These are phyloP conservation scores for Baudoinia panamericana DNA, from an alignment of 495 filamentous ascomycete species.

Conservation along the genomic window DNA sequence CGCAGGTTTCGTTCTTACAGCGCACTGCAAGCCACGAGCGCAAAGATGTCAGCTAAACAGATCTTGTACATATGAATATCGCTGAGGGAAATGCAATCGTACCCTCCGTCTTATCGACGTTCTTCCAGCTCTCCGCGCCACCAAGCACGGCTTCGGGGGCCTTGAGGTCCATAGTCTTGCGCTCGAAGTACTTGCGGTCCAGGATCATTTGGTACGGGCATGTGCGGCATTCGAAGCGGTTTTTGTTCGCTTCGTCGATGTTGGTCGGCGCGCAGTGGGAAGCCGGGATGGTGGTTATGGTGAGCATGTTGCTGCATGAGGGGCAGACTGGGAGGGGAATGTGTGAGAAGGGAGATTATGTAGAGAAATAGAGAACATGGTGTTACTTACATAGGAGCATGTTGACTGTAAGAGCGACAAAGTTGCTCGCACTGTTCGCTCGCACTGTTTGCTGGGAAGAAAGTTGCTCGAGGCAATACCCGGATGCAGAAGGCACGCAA, in stretches of 20 bases:
- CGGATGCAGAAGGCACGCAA: no score
- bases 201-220: constrained; percentile 82
- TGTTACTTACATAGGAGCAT: constrained; percentile 56
- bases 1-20: constrained; percentile 64
- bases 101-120: constrained; percentile 68
- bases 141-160: constrained; percentile 88
- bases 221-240: constrained; percentile 81
- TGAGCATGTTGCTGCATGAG: constrained; percentile 80
- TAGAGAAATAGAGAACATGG: not conserved
- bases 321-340: constrained; percentile 60
- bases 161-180: constrained; percentile 37
- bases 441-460: no score
- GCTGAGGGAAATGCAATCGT: constrained; percentile 21
- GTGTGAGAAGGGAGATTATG: constrained; percentile 8
- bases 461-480: no score
- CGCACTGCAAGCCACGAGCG: constrained; percentile 37
- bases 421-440: no score
- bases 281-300: constrained; percentile 44
- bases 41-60: not conserved
- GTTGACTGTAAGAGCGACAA: no score
- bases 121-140: constrained; percentile 73
- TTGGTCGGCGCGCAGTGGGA: constrained; percentile 32
- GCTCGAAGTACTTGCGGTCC: constrained; percentile 40
- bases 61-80: not conserved
- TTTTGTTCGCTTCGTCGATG: constrained; percentile 33